Percentiles rank a stretch among this genome's conserved stretches.
Evolutionary conservation across 208 protist species (phyloP).

Genomic region (Leishmania braziliensis): DNA sequence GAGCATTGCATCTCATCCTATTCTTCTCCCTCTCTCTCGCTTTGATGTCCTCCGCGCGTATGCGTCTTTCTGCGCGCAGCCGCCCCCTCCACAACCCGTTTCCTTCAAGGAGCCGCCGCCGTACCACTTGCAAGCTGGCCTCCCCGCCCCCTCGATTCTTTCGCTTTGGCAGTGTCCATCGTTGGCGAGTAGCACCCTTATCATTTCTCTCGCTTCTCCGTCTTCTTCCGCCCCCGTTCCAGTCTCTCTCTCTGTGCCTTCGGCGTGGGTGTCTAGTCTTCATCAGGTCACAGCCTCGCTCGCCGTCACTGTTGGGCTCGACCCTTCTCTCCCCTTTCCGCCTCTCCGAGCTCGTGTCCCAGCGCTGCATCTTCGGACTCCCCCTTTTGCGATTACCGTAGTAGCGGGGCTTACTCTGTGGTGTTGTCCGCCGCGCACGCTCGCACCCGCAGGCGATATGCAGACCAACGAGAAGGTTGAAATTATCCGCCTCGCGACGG

Average conservation of each 20-base stretch:
- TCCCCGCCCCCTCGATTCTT: background rate
- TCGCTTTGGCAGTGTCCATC: background rate
- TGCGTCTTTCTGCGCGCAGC: background rate
- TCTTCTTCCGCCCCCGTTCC: background rate
- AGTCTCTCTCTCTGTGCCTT: background rate
- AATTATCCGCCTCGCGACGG: conserved; percentile 22
- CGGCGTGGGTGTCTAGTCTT: background rate
- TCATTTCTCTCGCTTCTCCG: background rate
- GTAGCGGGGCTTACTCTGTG: background rate
- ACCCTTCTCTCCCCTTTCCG: background rate
- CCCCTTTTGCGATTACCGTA: background rate
- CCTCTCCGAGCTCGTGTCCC: background rate
- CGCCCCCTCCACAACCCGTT: background rate
- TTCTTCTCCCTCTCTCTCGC: background rate
- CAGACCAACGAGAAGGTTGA: conserved; percentile 10
- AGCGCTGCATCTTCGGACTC: background rate
- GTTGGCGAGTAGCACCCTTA: background rate
- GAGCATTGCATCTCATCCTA: background rate
- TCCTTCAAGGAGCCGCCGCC: background rate
- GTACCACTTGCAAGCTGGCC: background rate
- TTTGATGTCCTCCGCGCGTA: background rate
- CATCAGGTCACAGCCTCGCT: background rate
- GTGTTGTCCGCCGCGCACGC: background rate
- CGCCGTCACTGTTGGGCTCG: background rate
- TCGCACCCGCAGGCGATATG: background rate